These are phyloP conservation scores for Themeda triandra DNA, from an alignment of 176 grass and related monocot genomes.

Conservation along the genomic window DNA sequence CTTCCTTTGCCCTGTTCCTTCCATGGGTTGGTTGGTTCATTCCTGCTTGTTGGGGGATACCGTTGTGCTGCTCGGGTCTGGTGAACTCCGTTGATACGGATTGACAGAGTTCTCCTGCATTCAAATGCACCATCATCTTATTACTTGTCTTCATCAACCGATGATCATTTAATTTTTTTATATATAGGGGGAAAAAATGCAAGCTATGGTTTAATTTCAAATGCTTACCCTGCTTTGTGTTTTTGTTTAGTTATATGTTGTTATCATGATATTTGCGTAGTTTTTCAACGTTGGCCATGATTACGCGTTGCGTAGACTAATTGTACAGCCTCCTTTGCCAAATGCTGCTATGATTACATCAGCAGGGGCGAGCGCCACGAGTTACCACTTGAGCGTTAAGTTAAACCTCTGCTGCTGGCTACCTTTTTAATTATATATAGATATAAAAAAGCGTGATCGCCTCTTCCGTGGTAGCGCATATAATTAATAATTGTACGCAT, in stretches of 20 bases:
- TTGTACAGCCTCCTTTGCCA: neutral
- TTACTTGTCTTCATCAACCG: neutral
- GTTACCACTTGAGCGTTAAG: neutral
- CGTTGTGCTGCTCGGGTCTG: neutral
- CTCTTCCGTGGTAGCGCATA: neutral
- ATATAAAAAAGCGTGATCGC: neutral
- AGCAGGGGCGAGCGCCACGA: neutral
- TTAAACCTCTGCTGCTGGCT: neutral
- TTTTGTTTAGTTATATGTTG: slow-evolving; percentile 11
- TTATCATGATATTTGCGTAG: neutral
- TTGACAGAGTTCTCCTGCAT: neutral
- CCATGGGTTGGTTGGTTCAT: neutral
- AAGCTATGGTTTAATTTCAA: neutral
- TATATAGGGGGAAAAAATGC: neutral
- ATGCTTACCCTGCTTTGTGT: neutral
- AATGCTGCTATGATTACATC: slow-evolving; percentile 4
- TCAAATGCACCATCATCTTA: neutral
- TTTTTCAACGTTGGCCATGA: slow-evolving; percentile 14
- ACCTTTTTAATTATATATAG: neutral
- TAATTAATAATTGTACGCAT: neutral
- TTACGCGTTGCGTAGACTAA: neutral
- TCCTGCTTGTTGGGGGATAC: neutral
- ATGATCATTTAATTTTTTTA: neutral
- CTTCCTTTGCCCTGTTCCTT: neutral
- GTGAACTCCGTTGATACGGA: neutral